These are phyloP conservation scores for Leishmania lainsoni DNA, from an alignment of 208 protist species.

Conservation along the genomic window DNA sequence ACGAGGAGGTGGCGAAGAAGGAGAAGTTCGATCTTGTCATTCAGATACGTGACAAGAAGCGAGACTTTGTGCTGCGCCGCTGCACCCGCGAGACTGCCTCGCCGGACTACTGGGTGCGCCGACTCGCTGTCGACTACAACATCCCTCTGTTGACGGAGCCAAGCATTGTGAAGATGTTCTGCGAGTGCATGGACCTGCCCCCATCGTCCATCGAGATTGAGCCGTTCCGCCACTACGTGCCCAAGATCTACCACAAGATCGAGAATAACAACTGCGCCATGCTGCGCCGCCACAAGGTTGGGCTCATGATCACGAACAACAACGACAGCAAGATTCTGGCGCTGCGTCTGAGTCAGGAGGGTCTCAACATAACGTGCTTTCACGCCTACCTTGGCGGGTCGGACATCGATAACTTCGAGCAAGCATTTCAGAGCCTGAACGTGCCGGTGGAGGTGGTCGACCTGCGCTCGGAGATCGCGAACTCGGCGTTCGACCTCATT, in stretches of 20 bases:
- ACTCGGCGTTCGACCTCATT: conserved; percentile 86
- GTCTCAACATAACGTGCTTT: conserved; percentile 87
- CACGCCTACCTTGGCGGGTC: conserved; percentile 86
- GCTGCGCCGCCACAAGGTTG: conserved; percentile 87
- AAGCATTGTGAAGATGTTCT: conserved; percentile 82
- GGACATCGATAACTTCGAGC: conserved; percentile 82
- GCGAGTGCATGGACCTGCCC: conserved; percentile 61
- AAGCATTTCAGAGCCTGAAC: conserved; percentile 67
- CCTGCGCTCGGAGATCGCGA: conserved; percentile 86
- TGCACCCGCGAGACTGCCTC: conserved; percentile 66
- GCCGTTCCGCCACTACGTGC: conserved; percentile 87
- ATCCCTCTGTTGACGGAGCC: conserved; percentile 88
- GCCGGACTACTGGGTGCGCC: conserved; percentile 88
- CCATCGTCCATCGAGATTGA: conserved; percentile 67
- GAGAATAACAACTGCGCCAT: conserved; percentile 91
- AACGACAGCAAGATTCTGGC: conserved; percentile 91
- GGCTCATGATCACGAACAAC: conserved; percentile 89
- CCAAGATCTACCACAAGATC: conserved; percentile 88
- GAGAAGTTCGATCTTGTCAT: conserved; percentile 89
- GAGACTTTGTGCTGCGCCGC: conserved; percentile 82
- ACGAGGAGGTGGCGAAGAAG: conserved; percentile 60
- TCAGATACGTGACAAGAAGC: conserved; percentile 85
- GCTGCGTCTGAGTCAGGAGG: conserved; percentile 76
- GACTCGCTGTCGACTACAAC: conserved; percentile 92
- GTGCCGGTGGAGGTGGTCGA: conserved; percentile 90